Evolutionary conservation across 495 filamentous ascomycete species (phyloP), one percentile per base, ranked within the genome.

Genomic region (Delitschia confertaspora): DNA sequence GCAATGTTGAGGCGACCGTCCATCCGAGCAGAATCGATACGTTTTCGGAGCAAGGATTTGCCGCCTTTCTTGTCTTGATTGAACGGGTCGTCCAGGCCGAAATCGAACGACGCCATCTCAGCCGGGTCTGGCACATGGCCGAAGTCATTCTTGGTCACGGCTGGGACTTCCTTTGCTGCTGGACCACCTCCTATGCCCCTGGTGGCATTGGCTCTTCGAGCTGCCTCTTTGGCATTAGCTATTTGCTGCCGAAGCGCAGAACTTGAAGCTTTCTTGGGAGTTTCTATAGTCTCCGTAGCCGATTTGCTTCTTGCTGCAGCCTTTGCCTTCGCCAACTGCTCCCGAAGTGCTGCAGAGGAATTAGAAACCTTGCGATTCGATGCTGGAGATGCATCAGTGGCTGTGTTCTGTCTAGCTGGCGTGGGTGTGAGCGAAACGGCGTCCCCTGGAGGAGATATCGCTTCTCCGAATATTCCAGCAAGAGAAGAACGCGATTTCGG

Each of bases 241-340:
- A 38, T 68, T 62, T 23, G 57, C 21, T 22, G 58, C 27, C 14
- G 45, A 48, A 26, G 55, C 34, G 29, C 66, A 44, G 51, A 55
- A 11, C 29, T 49, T 58, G 23, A 22, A 7, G 18, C 17, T 33
- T 40, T 59, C 26, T 13, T 31, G 10, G 34, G 50, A 17, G 45
- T 35, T 24, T 39, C 45, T 36, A 47, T 30, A 22, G 48, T 30
- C 10, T 45, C 13, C 26, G 55, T 53, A 54, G 63, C 51, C 71
- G 65, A 18, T 47, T 74, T 72, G 13, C 76, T 77, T 36, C 80
- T 76, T 35, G 77, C 76, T 25, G 88, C 87, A 8, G 88, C 89
- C 59, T 89, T 94, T 6, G 91, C 91, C 60, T 86, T 91, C 31
- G 88, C 87, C 56, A 98, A 95, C 44, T 83, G 85, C 35, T 95